Evolutionary conservation across 2,329 filamentous ascomycete species (phyloP).

Genomic region (Microascus cirrosus): DNA sequence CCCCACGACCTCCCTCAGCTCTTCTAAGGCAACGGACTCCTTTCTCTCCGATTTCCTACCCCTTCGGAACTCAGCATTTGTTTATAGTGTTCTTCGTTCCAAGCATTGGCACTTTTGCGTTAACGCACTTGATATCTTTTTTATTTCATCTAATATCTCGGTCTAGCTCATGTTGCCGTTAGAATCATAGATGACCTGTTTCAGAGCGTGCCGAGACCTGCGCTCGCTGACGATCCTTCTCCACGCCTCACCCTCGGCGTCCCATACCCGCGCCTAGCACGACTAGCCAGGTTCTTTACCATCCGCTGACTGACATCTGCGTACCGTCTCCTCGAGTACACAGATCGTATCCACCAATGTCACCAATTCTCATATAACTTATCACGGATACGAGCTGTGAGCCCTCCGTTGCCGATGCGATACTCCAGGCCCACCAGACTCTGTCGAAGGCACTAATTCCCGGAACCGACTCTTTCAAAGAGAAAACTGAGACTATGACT

Average conservation of each 20-base stretch:
- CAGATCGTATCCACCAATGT: neutral
- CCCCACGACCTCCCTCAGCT: neutral
- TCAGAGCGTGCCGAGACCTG: no score
- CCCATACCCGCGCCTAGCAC: neutral
- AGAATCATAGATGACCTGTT: no score
- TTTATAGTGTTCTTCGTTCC: neutral
- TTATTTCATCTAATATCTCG: neutral
- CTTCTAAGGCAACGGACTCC: neutral
- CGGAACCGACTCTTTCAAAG: neutral
- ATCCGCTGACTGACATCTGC: neutral
- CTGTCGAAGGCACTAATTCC: neutral
- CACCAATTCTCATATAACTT: neutral
- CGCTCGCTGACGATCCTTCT: no score
- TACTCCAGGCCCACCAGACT: neutral
- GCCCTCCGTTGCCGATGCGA: neutral
- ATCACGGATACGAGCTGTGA: neutral
- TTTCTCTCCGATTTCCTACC: neutral
- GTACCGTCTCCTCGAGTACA: neutral
- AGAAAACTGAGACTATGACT: neutral
- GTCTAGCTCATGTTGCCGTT: no score
- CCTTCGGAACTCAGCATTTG: neutral
- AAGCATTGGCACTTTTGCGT: neutral
- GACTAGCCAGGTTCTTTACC: neutral
- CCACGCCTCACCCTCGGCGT: neutral
- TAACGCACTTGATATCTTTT: neutral